Evolutionary conservation across 176 grass and related monocot genomes (phyloP).

Genomic region (Phragmites australis): DNA sequence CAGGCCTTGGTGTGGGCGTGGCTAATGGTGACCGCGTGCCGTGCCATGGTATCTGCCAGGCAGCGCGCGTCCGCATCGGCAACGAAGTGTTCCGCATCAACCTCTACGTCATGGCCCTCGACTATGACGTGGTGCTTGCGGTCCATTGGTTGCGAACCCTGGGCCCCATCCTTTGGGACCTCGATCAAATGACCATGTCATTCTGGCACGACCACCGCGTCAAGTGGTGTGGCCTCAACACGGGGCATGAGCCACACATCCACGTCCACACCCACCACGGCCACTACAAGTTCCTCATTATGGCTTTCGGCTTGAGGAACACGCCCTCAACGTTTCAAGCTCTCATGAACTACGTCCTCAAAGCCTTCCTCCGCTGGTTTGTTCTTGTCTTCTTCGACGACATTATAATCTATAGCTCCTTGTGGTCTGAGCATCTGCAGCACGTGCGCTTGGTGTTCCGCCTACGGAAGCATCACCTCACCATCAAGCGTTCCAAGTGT

Average conservation of each 20-base stretch:
- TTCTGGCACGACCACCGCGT: too few relatives aligned
- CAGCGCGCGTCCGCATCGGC: not conserved
- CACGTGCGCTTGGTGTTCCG: not conserved
- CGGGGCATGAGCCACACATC: too few relatives aligned
- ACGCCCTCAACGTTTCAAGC: not conserved
- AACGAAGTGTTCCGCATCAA: not conserved
- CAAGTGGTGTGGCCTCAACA: not conserved
- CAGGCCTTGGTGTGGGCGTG: too few relatives aligned
- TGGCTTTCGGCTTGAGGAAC: not conserved
- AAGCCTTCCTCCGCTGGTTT: not conserved
- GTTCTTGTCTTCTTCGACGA: not conserved
- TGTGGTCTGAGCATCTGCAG: not conserved
- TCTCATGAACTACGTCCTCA: not conserved
- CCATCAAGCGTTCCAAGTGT: not conserved
- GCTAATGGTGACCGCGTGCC: too few relatives aligned
- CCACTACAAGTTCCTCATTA: not conserved
- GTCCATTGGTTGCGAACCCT: not conserved
- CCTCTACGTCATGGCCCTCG: not conserved
- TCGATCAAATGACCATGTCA: too few relatives aligned
- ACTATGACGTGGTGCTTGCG: not conserved
- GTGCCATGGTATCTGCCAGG: too few relatives aligned
- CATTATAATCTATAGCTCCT: not conserved
- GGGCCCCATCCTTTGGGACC: too few relatives aligned
- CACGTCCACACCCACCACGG: not conserved
- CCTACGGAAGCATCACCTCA: not conserved